A percentile compares a stretch with the other conserved stretches of the same genome.
Evolutionary conservation across 1,139 yeast species (phyloP).

Genomic region (Kodamaea sp.): DNA sequence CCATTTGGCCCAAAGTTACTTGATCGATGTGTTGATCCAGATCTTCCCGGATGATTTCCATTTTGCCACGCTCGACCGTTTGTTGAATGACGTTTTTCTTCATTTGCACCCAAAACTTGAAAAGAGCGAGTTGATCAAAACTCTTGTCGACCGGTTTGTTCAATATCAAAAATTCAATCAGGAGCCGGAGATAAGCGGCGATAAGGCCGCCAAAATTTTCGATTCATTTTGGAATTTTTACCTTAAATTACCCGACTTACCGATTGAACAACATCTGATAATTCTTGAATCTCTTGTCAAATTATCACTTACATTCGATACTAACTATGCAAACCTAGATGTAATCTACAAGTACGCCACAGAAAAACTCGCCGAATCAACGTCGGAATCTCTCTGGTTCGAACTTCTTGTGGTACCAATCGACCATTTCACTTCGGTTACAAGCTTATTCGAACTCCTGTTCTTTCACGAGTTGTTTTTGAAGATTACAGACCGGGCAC

Average conservation of each 20-base stretch:
- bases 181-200: neutral
- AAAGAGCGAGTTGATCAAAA: slow-evolving; percentile 60
- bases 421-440: slow-evolving; percentile 33
- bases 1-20: slow-evolving; percentile 84
- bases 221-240: slow-evolving; percentile 60
- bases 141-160: slow-evolving; percentile 72
- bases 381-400: slow-evolving; percentile 41
- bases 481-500: slow-evolving; percentile 28
- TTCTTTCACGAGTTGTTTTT: slow-evolving; percentile 42
- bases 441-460: slow-evolving; percentile 28
- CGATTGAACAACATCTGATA: slow-evolving; percentile 61
- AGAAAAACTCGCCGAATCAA: slow-evolving; percentile 34
- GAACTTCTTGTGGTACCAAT: slow-evolving; percentile 59
- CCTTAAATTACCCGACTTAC: slow-evolving; percentile 59
- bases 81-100: slow-evolving; percentile 62
- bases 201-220: slow-evolving; percentile 7
- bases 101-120: slow-evolving; percentile 66
- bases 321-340: slow-evolving; percentile 58
- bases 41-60: slow-evolving; percentile 95
- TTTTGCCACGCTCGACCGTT: slow-evolving; percentile 62
- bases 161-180: slow-evolving; percentile 30
- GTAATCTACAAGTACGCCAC: slow-evolving; percentile 57
- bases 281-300: slow-evolving; percentile 63
- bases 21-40: slow-evolving; percentile 85
- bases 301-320: slow-evolving; percentile 63